Conservation (phyloP, 805 yeast species). For the Yamadazyma kitorensis region DNA sequence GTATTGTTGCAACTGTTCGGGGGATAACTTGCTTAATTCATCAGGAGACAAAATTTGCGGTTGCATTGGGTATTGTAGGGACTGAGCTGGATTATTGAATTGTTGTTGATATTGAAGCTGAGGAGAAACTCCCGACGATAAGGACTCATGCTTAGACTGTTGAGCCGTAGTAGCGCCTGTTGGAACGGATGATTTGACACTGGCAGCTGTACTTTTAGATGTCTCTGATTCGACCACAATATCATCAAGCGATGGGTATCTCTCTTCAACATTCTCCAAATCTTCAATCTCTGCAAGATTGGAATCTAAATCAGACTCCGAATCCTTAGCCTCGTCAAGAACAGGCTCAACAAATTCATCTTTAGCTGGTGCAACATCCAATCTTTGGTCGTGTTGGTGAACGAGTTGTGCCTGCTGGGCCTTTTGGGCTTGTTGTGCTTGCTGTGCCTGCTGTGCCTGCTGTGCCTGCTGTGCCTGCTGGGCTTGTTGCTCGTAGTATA, state of each 20-base stretch:
- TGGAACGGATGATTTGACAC: constrained; percentile 4
- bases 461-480: constrained; percentile 20
- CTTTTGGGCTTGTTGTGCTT: not conserved
- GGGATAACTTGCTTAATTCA: constrained; percentile 15
- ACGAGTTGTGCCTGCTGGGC: not conserved
- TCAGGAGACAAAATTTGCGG: constrained; percentile 14
- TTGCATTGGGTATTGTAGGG: constrained; percentile 11
- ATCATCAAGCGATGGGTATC: constrained; percentile 51
- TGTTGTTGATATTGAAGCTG: no score
- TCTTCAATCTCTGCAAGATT: constrained; percentile 37
- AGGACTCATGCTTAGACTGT: no score
- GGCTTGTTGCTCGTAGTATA: constrained; percentile 41
- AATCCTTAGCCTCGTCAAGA: constrained; percentile 2
- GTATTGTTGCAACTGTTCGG: constrained; percentile 23
- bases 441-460: constrained; percentile 6
- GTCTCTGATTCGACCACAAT: constrained; percentile 11
- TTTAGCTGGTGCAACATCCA: not conserved
- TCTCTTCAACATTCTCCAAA: constrained; percentile 45
- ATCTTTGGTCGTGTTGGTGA: not conserved
- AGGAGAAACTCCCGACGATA: no score
- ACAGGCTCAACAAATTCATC: not conserved
- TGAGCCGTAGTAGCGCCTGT: constrained; percentile 2
- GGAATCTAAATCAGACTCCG: constrained; percentile 13
- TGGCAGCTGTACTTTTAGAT: constrained; percentile 1
- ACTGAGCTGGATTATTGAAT: not conserved